Base-by-base conservation (phyloP, 2,329 filamentous ascomycete genomes). In the Lachnellula occidentalis region DNA sequence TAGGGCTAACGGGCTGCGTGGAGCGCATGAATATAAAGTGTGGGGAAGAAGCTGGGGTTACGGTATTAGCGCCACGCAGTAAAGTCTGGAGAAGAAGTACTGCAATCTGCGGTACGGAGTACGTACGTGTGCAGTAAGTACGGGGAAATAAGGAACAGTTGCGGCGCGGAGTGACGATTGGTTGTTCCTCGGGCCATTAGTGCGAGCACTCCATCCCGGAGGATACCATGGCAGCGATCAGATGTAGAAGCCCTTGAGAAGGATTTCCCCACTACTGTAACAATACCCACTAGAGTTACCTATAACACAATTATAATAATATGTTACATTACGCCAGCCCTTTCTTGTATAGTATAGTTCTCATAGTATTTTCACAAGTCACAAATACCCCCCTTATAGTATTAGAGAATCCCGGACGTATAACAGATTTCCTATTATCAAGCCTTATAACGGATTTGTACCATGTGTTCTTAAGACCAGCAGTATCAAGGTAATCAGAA, bases 391-490 rank as follows among this genome's bases (percentile, higher is more conserved):
- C 34, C 39, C 21, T 31, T 11, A 31, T 2, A 31, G 27, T 31
- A 31, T 31, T 31, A 31, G 11, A 31, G 27, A 31, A 19, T 7
- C 41, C 41, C n/a, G 11, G 41, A 43, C n/a, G 43, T 45, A 53
- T 56, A 56, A 53, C 45, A 50, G 41, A 36, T 45, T 50, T 43
- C 39, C 36, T 39, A 53, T 52, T 53, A 48, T 53, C 41, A 48
- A 56, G 54, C 51, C 24, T 52, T 45, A 56, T 37, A 52, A 49
- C 39, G 21, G 52, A 27, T 50, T 49, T 56, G 45, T 41, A 46
- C 50, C 50, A 56, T 49, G 54, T 53, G 54, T 56, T 34, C 50
- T 53, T 50, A 53, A 56, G 49, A 41, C 46, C 48, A 53, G 46
- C 31, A 42, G 17, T 53, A 50, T 47, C 50, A 53, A 50, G 50